Conservation (phyloP, 1,284 basidiomycete genomes). For the Vanrija sp. region DNA sequence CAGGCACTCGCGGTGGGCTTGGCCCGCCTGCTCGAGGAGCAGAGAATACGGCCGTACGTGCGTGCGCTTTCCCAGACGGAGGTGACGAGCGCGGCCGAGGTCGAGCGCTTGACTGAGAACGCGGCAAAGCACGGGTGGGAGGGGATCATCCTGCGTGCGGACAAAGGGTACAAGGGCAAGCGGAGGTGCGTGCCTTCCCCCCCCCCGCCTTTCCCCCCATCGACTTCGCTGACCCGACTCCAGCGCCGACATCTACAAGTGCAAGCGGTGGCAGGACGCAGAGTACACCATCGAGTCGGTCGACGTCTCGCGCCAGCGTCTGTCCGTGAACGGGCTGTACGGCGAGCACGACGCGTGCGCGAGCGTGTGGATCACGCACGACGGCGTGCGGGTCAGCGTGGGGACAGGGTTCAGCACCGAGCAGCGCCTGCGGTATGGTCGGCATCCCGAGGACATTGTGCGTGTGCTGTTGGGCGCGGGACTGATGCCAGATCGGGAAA, state of each 20-base stretch:
- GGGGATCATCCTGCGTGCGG: slow-evolving; percentile 41
- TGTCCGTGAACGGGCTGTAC: slow-evolving; percentile 35
- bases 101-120: slow-evolving; percentile 34
- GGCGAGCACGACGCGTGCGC: slow-evolving; percentile 33
- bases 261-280: slow-evolving; percentile 46
- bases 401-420: slow-evolving; percentile 43
- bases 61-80: slow-evolving; percentile 30
- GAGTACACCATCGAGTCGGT: slow-evolving; percentile 37
- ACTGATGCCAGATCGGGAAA: slow-evolving; percentile 33
- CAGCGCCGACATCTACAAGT: slow-evolving; percentile 42
- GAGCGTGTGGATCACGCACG: slow-evolving; percentile 41
- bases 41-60: slow-evolving; percentile 13
- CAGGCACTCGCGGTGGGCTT: not conserved
- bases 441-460: slow-evolving; percentile 35
- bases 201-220: no score
- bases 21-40: not conserved
- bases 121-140: slow-evolving; percentile 45
- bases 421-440: slow-evolving; percentile 37
- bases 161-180: slow-evolving; percentile 38
- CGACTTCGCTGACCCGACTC: not conserved
- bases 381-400: slow-evolving; percentile 36
- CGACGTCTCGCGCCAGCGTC: slow-evolving; percentile 30
- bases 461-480: slow-evolving; percentile 1
- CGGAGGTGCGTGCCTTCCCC: slow-evolving; percentile 34
- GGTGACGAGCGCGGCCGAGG: slow-evolving; percentile 19